Evolutionary conservation across 2,329 filamentous ascomycete genomes (phyloP).

Genomic region (Cordyceps cicadae): DNA sequence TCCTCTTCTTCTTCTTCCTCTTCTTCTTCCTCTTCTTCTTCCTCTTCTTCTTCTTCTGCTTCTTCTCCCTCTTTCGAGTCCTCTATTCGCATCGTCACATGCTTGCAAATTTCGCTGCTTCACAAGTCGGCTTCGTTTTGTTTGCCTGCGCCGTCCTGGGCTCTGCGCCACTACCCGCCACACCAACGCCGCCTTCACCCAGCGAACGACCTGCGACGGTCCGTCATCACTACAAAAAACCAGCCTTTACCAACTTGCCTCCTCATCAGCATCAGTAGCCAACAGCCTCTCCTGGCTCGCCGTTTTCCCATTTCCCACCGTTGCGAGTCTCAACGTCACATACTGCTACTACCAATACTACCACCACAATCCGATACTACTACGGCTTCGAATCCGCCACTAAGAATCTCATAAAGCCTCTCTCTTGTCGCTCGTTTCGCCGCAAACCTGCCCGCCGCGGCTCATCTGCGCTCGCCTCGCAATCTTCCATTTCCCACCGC

Average conservation of each 20-base stretch:
- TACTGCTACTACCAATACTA: neutral
- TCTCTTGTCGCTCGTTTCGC: neutral
- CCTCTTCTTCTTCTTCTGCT: no score
- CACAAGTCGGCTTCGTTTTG: neutral
- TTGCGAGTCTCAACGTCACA: neutral
- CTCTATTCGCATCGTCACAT: neutral
- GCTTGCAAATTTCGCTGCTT: neutral
- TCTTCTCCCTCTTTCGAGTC: neutral
- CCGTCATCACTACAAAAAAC: slow-evolving; percentile 3
- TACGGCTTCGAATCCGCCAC: neutral
- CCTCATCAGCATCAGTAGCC: neutral
- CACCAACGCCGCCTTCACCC: neutral
- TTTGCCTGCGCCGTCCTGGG: neutral
- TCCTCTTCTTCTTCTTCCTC: no score
- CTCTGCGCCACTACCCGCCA: neutral
- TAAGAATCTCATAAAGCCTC: neutral
- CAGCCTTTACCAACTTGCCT: neutral
- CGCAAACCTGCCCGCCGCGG: neutral
- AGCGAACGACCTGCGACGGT: neutral
- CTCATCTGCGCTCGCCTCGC: neutral
- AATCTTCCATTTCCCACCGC: neutral
- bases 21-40: no score
- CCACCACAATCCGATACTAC: neutral
- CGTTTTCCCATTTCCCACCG: neutral
- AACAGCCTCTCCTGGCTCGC: neutral